Conservation (phyloP, 2,329 filamentous ascomycete species). For the Aureobasidium leucospermi region DNA sequence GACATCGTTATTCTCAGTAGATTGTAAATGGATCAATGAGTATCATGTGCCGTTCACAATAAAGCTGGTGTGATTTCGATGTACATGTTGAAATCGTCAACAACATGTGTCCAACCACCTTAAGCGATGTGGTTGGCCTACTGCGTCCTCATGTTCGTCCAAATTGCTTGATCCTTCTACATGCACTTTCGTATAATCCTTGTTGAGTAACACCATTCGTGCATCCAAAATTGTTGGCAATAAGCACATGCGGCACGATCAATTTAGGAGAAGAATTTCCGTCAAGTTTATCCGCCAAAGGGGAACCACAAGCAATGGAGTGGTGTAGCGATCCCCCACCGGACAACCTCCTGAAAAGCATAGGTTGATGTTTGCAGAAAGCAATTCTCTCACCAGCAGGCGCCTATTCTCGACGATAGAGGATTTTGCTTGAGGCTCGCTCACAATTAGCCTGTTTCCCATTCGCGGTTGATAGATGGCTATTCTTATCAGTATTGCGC, state of each 20-base stretch:
- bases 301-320: background rate
- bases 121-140: no score
- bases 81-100: no score
- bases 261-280: background rate
- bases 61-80: no score
- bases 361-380: background rate
- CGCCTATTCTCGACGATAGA: background rate
- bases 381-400: background rate
- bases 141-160: background rate
- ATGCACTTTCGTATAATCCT: background rate
- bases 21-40: no score
- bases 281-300: background rate
- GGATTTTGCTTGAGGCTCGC: background rate
- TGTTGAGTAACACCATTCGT: background rate
- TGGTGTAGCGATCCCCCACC: background rate
- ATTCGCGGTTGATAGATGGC: background rate
- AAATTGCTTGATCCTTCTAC: background rate
- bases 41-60: no score
- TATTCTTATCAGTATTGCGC: background rate
- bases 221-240: background rate
- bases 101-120: no score
- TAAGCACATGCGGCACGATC: background rate
- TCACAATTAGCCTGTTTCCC: constrained; percentile 1
- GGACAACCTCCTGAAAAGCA: background rate
- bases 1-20: no score